Base-by-base conservation (phyloP, 1,284 basidiomycete species). In the Sanguinoderma infundibulare region DNA sequence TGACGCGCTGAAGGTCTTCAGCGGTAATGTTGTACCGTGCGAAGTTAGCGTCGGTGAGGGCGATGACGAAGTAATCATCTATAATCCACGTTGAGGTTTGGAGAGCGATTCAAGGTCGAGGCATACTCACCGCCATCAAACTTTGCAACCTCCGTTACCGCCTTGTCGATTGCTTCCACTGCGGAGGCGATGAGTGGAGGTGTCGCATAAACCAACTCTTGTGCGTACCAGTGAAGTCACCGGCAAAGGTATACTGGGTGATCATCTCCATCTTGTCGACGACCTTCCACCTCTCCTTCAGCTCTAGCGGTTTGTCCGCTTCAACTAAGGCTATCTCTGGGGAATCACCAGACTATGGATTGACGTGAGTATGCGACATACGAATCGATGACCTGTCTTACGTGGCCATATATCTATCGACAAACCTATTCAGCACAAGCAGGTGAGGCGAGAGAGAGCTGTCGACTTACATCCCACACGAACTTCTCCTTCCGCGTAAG, bases 21-120 rank as follows among this genome's bases (percentile, higher is more conserved):
- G 82, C 78, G n/a, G 84, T 84, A 60, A 89, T 87, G 55, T 80
- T 75, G 69, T 89, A 89, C 44, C 86, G 77, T 20, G 77, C 81
- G 65, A 89, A 89, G 71, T 89, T 89, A 12, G 87, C 87, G 67
- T 89, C 87, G 73, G 87, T 87, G 55, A 89, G 83, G 4, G 85
- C 83, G 61, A 89, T 87, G 17, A 88, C 86, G 67, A 87, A 87
- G 84, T 86, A 87, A 61, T 88, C 87, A 66, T 89, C 87, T 86
- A 60, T 53, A 40, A 36, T 47, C 51, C 30, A 42, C n/a, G 28
- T n/a, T 28, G 10, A 47, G 36, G 1, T 20, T 51, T 5, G 12
- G 20, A 24, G 20, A 8, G 39, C 26, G 12, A 53, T n/a, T 47
- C 24, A 38, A 36, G 40, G 42, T 15, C 53, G 28, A 26, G 28